Base-by-base conservation (phyloP, 75 land plant species). In the Cunninghamia lanceolata region DNA sequence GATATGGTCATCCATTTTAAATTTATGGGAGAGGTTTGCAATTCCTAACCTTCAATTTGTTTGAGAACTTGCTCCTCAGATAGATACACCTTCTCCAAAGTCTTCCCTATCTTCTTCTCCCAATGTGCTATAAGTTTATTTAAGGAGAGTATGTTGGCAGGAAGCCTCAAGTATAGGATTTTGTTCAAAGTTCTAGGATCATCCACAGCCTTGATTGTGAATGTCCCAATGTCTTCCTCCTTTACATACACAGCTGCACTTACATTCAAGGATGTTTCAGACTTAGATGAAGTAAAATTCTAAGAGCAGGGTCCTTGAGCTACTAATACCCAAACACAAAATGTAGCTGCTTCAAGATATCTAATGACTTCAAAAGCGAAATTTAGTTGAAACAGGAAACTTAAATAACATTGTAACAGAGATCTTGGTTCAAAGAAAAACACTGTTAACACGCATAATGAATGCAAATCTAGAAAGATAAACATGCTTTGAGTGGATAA, bases 151-250 rank as follows among this genome's bases (percentile, higher is more conserved):
- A 84, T 84, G 46, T 87, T 89, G 10, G 32, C 80, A 19, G 85
- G 85, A 52, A 82, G 88, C 17, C 88, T 63, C 6, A 87, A 35
- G 70, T 86, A 83, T 19, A 88, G 52, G 54, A 59, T 59, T 50
- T 80, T 86, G 88, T 88, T 88, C n/a, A 88, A 59, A 3, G 87
- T 88, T 32, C 89, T 76, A 11, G 88, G 89, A 71, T 88, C 85
- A 81, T 86, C 87, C 35, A 46, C 56, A 25, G 89, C 47, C 71
- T 78, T 86, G 70, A 89, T 79, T 46, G 84, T 54, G 82, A 38
- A 89, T 42, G 83, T 83, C 30, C 86, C 85, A 47, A 89, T 40
- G 50, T 89, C 90, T 40, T 89, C 88, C 75, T 89, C 90, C 75
- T 86, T 86, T 3, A 59, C 25, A 59, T 59, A 59, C 66, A 59